These are phyloP conservation scores for Zoysia japonica DNA, from an alignment of 176 grass and related monocot genomes.

Conservation along the genomic window DNA sequence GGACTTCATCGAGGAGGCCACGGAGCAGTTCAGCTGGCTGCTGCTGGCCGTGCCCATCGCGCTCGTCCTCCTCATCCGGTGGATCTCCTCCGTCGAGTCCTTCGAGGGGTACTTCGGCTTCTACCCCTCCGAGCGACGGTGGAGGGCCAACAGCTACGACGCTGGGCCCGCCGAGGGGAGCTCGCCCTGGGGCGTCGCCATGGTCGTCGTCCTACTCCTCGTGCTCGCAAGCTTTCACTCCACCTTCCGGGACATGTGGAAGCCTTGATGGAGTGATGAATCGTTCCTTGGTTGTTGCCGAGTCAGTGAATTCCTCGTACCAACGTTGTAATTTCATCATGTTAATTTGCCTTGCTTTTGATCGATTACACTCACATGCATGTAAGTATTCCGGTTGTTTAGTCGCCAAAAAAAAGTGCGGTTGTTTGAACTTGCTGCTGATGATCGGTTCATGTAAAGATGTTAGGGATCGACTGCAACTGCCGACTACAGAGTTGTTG, in stretches of 20 bases:
- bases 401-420: too few species aligned
- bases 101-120: slow-evolving; percentile 67
- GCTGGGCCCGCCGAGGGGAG: slow-evolving; percentile 49
- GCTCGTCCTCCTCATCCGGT: slow-evolving; percentile 77
- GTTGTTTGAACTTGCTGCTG: neutral
- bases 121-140: slow-evolving; percentile 45
- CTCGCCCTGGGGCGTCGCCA: slow-evolving; percentile 78
- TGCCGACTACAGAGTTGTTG: slow-evolving; percentile 9
- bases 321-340: neutral
- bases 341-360: neutral
- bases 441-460: neutral
- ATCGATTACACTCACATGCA: neutral
- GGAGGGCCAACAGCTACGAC: slow-evolving; percentile 22
- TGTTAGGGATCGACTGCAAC: neutral
- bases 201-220: slow-evolving; percentile 69
- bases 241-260: slow-evolving; percentile 87
- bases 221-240: slow-evolving; percentile 76
- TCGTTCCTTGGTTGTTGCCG: too few species aligned
- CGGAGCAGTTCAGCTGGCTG: slow-evolving; percentile 72
- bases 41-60: slow-evolving; percentile 65
- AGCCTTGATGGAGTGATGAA: slow-evolving; percentile 42
- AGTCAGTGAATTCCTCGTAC: neutral
- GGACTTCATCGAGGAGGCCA: slow-evolving; percentile 66
- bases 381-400: neutral
- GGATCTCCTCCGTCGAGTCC: slow-evolving; percentile 79